Evolutionary conservation across 78 protist species (phyloP), one percentile per base, ranked within the genome.

Genomic region (Dictyostelium citrinum): DNA sequence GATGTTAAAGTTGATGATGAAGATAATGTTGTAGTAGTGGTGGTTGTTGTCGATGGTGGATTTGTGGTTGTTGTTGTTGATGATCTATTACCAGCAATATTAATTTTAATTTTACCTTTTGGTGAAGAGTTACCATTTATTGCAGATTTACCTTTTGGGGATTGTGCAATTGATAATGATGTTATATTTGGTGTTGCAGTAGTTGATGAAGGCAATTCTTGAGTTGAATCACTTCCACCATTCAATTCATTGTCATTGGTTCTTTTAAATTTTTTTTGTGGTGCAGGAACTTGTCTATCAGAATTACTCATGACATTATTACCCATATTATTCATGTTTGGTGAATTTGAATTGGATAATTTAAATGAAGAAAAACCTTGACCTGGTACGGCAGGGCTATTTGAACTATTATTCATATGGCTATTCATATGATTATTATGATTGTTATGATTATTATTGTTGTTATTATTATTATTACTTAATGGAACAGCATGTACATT

Each of bases 221-320:
- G 64, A 5, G 64, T 55, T 16, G 64, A 55, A 20, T 55, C 90
- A 24, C 8, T 51, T 6, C 49, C 82, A 8, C 45, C 60, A 27
- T 61, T 24, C 20, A 55, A 20, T 20, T 55, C 16, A 12, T 16
- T 49, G 10, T 84, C 91, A 45, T 37, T 46, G 1, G 75, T 16
- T 58, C 92, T 78, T 46, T 51, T 55, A 46, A 51, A 39, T 70
- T 85, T 83, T 5, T 83, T 85, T 61, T 85, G 81, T 39, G 92
- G 92, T 27, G 83, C 61, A 29, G 92, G 92, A 3, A 85, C 92
- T 72, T 85, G 92, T n/a, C 92, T 55, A 76, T 85, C 92, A 11
- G 80, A 55, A 31, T 29, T 31, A 70, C n/a, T 70, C 37, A 64
- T 61, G 16, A 61, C 10, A 29, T 22, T 55, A 55, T 55, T 55